These are phyloP conservation scores for Cladosporium sp. DNA, from an alignment of 2,329 filamentous ascomycete species.

Conservation along the genomic window DNA sequence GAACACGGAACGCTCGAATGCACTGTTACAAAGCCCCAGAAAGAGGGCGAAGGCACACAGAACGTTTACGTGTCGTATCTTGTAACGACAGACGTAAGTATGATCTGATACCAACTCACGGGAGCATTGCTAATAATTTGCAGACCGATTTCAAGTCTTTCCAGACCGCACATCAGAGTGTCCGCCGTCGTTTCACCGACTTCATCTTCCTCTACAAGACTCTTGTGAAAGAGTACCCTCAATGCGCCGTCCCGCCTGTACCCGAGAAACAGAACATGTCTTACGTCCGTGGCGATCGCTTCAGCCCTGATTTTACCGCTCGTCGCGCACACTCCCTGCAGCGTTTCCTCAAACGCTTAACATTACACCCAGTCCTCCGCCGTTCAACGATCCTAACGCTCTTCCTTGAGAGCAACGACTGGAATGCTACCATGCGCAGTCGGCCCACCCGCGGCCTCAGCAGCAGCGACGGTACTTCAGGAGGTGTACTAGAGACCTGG, in stretches of 20 bases:
- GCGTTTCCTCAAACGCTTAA: constrained; percentile 81
- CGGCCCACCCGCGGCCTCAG: constrained; percentile 60
- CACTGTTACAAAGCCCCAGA: constrained; percentile 75
- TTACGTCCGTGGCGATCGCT: constrained; percentile 93
- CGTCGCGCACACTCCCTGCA: constrained; percentile 85
- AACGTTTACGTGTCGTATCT: constrained; percentile 95
- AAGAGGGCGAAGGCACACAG: constrained; percentile 95
- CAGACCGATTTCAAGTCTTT: constrained; percentile 94
- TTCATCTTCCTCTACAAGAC: constrained; percentile 96
- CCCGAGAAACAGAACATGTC: constrained; percentile 99
- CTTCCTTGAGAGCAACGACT: constrained; percentile 90
- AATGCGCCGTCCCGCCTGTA: constrained; percentile 86
- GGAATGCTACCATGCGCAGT: constrained; percentile 92
- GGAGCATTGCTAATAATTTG: not conserved
- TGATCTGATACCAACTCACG: too few relatives aligned
- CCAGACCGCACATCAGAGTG: constrained; percentile 70
- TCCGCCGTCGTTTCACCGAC: constrained; percentile 92
- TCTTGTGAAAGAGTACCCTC: constrained; percentile 79
- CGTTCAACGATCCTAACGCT: constrained; percentile 76
- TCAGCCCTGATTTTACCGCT: constrained; percentile 85
- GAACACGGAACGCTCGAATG: constrained; percentile 75
- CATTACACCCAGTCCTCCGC: constrained; percentile 83
- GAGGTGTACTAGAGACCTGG: constrained; percentile 87
- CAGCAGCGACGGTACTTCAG: constrained; percentile 43
- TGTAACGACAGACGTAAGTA: constrained; percentile 75